Percentiles rank a stretch among this genome's conserved stretches.
Evolutionary conservation across 176 grass and related monocot genomes (phyloP).

Genomic region (Carex pumila): DNA sequence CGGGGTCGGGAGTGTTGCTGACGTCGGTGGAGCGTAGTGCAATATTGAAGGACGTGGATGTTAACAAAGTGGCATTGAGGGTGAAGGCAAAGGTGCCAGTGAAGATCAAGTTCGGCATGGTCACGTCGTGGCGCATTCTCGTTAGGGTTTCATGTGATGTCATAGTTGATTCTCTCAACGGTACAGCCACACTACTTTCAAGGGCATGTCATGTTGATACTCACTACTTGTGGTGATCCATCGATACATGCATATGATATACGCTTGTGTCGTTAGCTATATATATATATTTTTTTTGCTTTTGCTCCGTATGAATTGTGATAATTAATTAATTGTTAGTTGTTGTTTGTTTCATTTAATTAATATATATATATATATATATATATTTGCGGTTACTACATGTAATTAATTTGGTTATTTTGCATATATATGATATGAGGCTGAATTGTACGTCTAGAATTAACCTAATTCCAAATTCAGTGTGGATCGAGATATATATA

Average conservation of each 20-base stretch:
- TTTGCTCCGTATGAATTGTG: too few species aligned
- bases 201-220: constrained; percentile 25
- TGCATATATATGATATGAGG: not conserved
- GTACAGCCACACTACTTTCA: constrained; percentile 13
- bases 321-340: too few species aligned
- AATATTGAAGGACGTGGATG: constrained; percentile 14
- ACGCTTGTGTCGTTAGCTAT: too few species aligned
- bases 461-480: not conserved
- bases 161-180: constrained; percentile 43
- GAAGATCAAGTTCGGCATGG: constrained; percentile 34
- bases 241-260: too few species aligned
- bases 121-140: constrained; percentile 61
- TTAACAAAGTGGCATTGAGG: constrained; percentile 37
- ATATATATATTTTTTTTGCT: too few species aligned
- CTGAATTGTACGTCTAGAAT: not conserved
- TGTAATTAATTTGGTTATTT: not conserved
- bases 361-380: too few species aligned
- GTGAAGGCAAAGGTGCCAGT: constrained; percentile 37
- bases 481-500: not conserved
- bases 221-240: constrained; percentile 26
- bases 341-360: too few species aligned
- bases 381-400: too few species aligned
- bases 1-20: constrained; percentile 19
- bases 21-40: not conserved
- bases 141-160: constrained; percentile 61